Conservation (phyloP, 768 basidiomycete genomes). For the Dioszegia hungarica region DNA sequence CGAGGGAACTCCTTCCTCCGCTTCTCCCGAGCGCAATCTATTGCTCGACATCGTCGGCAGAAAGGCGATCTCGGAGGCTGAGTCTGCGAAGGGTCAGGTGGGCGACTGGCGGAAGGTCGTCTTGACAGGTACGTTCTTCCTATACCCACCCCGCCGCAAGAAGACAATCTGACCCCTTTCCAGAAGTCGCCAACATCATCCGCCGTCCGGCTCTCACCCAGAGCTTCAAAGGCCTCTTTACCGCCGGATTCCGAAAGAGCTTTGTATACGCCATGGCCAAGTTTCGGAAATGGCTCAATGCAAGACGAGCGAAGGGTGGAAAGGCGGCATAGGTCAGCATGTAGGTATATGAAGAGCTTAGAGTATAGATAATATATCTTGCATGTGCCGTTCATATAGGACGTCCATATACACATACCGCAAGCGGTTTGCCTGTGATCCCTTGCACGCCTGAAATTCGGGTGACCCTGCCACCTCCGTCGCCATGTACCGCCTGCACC, state of each 20-base stretch:
- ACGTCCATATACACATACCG: no score
- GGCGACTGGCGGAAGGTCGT: conserved; percentile 1
- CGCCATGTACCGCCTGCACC: not conserved
- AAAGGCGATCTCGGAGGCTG: no score
- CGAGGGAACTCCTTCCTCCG: not conserved
- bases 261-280: conserved; percentile 69
- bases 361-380: no score
- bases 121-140: not conserved
- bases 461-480: no score
- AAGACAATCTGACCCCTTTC: not conserved
- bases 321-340: not conserved
- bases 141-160: not conserved
- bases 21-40: not conserved
- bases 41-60: no score
- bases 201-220: conserved; percentile 78
- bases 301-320: conserved; percentile 1
- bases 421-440: no score
- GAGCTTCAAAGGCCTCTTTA: conserved; percentile 76
- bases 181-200: conserved; percentile 75
- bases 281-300: conserved; percentile 77
- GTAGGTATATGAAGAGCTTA: no score
- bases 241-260: conserved; percentile 75
- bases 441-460: no score
- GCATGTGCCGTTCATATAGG: no score
- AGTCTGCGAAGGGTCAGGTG: no score